Base-by-base conservation (phyloP, 192 early-diverging fungal genomes). In the Cetraspora pellucida region DNA sequence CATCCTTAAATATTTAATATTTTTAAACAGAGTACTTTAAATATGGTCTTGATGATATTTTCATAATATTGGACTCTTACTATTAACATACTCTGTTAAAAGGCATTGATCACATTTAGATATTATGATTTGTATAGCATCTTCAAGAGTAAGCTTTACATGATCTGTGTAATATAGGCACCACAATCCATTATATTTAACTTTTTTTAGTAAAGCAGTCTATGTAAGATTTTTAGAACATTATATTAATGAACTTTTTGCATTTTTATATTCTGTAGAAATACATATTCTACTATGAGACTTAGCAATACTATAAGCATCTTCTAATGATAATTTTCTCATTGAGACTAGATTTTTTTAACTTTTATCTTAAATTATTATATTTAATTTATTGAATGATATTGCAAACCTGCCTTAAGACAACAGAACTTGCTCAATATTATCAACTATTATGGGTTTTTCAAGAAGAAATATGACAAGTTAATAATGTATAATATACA, bases 81-180 rank as follows among this genome's bases (percentile, higher is more conserved):
- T 69, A 69, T 69, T 49, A 17, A 43, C 45, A 68, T 68, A 68
- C 66, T 68, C 23, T 14, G 66, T 46, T 68, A 37, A 68, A 45
- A 68, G 66, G 19, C 66, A 68, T 44, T 68, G 31, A 37, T 13
- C 61, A 28, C 10, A 7, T 64, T 57, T 57, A 21, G 28, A 28
- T 64, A 37, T 11, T 3, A 17, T 44, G 9, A 69, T 69, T 69
- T 69, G 44, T 49, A 46, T 69, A 46, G 44, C 44, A 49, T 49
- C 67, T 23, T 69, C 67, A 69, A 69, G 67, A 69, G 67, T 69
- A 17, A 23, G 47, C 21, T 50, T 45, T 69, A 49, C 47, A 10
- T 23, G 37, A 47, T 44, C 67, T 31, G 67, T 44, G 47, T 21
- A 69, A 10, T 69, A 19, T 19, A 44, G 17, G 13, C 46, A 69